Conservation (phyloP, 768 basidiomycete species). For the Suillus bovinus region DNA sequence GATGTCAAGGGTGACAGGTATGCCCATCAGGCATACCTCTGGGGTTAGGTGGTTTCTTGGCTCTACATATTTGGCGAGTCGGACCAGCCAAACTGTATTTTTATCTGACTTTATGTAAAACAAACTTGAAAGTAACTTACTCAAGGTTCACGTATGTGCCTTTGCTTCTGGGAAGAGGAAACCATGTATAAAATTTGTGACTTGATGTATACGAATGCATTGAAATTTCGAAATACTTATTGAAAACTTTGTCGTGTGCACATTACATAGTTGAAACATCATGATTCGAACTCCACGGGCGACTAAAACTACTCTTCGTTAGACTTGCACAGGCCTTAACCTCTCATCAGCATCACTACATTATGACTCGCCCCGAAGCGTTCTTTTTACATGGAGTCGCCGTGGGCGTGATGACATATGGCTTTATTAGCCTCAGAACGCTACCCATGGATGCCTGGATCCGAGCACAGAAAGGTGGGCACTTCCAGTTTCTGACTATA, state of each 20-base stretch:
- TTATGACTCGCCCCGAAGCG: conserved; percentile 7
- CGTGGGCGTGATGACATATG: conserved; percentile 38
- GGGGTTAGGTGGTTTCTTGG: conserved; percentile 27
- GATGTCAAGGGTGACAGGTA: conserved; percentile 44
- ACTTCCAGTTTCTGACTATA: conserved; percentile 75
- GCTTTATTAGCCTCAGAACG: conserved; percentile 25
- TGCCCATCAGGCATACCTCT: conserved; percentile 27
- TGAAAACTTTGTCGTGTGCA: not conserved
- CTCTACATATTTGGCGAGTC: not conserved
- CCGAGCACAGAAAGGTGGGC: conserved; percentile 56
- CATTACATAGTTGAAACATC: not conserved
- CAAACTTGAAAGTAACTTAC: not conserved
- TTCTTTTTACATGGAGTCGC: conserved; percentile 34
- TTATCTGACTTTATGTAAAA: not conserved
- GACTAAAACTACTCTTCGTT: not conserved
- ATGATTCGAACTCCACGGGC: not conserved
- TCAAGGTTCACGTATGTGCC: not conserved
- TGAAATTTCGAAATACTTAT: too few species aligned
- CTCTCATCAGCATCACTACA: not conserved
- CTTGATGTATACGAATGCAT: not conserved
- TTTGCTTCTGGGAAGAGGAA: not conserved
- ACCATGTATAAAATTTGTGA: not conserved
- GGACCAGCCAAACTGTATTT: not conserved
- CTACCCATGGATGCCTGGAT: conserved; percentile 34
- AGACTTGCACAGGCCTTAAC: not conserved